A percentile compares a stretch with the other conserved stretches of the same genome.
Conservation (phyloP, 176 grass and related monocot species). For the Juncus inflexus region DNA sequence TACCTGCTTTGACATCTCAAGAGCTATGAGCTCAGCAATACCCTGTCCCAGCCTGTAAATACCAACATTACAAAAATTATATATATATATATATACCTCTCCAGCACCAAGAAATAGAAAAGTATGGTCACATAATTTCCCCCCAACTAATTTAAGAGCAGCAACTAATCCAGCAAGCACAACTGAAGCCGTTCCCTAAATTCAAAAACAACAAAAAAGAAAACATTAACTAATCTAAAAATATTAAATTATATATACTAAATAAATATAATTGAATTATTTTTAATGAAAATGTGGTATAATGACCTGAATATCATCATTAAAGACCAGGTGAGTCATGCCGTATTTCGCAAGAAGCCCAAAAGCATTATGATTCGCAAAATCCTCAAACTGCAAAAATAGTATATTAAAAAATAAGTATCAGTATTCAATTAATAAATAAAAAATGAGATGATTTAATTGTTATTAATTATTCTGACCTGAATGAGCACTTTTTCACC, state of each 20-base stretch:
- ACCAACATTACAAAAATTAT: constrained; percentile 24
- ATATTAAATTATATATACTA: constrained; percentile 18
- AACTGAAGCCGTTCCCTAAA: constrained; percentile 84
- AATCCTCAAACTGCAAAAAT: constrained; percentile 74
- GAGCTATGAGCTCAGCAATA: constrained; percentile 94
- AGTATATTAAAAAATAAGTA: constrained; percentile 8
- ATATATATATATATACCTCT: constrained; percentile 54
- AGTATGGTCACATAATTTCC: constrained; percentile 71
- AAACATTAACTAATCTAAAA: not conserved
- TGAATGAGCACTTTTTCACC: constrained; percentile 92
- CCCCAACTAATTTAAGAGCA: constrained; percentile 65
- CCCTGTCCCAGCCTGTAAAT: constrained; percentile 79
- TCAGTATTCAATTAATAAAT: constrained; percentile 1
- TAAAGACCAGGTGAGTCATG: constrained; percentile 89
- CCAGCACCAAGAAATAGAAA: constrained; percentile 98
- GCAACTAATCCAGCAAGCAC: constrained; percentile 92
- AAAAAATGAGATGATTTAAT: constrained; percentile 22
- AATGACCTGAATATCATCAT: constrained; percentile 98
- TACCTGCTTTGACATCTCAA: constrained; percentile 96
- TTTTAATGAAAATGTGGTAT: constrained; percentile 19
- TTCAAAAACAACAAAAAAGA: too few species aligned
- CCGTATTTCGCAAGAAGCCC: constrained; percentile 79
- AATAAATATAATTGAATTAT: constrained; percentile 22
- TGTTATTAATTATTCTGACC: constrained; percentile 30
- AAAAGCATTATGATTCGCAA: constrained; percentile 98